These are phyloP conservation scores for Malus fusca DNA, from an alignment of 306 rosid species.

Conservation along the genomic window DNA sequence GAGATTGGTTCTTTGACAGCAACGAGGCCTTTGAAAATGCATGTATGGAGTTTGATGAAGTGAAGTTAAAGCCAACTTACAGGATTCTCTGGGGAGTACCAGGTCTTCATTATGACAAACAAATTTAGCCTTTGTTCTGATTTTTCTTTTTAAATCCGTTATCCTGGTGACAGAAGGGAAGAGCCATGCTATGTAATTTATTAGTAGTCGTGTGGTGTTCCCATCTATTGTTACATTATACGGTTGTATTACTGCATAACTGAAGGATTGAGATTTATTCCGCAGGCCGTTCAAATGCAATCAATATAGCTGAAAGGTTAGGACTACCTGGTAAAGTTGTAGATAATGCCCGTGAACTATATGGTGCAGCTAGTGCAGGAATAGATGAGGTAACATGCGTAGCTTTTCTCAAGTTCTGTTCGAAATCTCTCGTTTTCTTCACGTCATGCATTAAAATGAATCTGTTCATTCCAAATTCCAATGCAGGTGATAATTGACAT, in stretches of 20 bases:
- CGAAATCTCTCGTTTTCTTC: neutral
- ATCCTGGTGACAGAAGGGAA: neutral
- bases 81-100: conserved; percentile 96
- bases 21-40: conserved; percentile 85
- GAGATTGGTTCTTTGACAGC: conserved; percentile 43
- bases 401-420: neutral
- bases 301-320: conserved; percentile 84
- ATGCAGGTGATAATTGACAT: conserved; percentile 73
- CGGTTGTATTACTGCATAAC: neutral
- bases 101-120: conserved; percentile 36
- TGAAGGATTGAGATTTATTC: conserved; percentile 6
- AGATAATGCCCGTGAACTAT: conserved; percentile 60
- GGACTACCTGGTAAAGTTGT: conserved; percentile 62
- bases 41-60: conserved; percentile 93
- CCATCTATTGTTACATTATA: neutral
- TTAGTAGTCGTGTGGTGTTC: neutral
- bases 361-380: conserved; percentile 91
- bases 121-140: neutral
- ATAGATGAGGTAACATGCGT: conserved; percentile 70
- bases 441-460: neutral
- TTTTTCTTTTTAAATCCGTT: neutral
- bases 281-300: conserved; percentile 91
- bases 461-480: conserved; percentile 17
- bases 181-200: neutral
- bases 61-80: conserved; percentile 89